Conservation (phyloP, 2,329 filamentous ascomycete species). For the Botryotinia globosa region DNA sequence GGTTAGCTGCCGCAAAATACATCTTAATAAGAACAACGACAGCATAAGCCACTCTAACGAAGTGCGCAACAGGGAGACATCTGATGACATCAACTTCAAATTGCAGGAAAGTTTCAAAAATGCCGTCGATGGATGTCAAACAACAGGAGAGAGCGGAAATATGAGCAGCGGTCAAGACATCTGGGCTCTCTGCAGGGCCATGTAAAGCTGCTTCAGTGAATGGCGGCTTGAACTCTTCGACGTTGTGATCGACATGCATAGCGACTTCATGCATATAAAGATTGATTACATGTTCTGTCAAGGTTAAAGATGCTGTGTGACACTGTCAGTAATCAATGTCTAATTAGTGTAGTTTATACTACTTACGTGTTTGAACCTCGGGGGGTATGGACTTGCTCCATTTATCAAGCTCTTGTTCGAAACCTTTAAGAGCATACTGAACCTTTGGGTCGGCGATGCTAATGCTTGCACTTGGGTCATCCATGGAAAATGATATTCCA, state of each 20-base stretch:
- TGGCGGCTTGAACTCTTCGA: constrained; percentile 48
- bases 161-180: constrained; percentile 41
- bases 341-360: background rate
- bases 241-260: constrained; percentile 54
- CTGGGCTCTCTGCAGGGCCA: constrained; percentile 22
- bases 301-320: constrained; percentile 45
- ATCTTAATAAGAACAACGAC: constrained; percentile 59
- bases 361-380: constrained; percentile 38
- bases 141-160: constrained; percentile 52
- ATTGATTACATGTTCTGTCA: constrained; percentile 52
- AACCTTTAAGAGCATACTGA: constrained; percentile 52
- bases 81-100: constrained; percentile 49
- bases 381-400: constrained; percentile 46
- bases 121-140: constrained; percentile 51
- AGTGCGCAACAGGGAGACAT: constrained; percentile 48
- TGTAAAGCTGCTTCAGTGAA: constrained; percentile 37
- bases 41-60: constrained; percentile 55
- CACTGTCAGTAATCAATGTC: constrained; percentile 21
- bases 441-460: constrained; percentile 54
- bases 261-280: constrained; percentile 60
- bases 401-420: constrained; percentile 51
- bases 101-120: constrained; percentile 51
- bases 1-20: constrained; percentile 58
- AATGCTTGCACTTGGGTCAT: constrained; percentile 42
- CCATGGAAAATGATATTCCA: constrained; percentile 54